Evolutionary conservation across 192 early-diverging fungal species (phyloP), one percentile per base, ranked within the genome.

Genomic region (Rhizophlyctis rosea): DNA sequence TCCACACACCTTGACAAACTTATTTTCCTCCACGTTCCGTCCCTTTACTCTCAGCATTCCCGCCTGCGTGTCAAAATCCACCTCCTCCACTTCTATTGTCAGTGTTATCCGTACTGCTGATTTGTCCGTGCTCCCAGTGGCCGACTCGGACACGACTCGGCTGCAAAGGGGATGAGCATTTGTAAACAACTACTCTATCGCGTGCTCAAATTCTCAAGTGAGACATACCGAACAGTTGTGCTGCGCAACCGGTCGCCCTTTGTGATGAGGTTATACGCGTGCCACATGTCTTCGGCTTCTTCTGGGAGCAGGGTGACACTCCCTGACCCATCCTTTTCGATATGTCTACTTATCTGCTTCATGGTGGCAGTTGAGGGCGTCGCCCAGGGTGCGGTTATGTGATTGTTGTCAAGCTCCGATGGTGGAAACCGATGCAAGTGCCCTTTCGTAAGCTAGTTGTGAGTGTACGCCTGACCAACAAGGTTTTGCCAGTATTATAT

Each of bases 261-360:
- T 30, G 86, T 77, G 55, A 99, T 87, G 25, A 84, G 61, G 57
- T 79, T 80, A 77, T 95, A 94, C 33, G 89, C 82, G 75, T 95
- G 93, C 95, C 97, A 99, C 91, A 99, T 93, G 74, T 99, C 97
- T 61, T 99, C 95, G 51, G 86, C 71, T 62, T 98, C 91, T 66
- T 97, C 92, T 0, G 95, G 88, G 35, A 82, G 77, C 44, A 99
- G 78, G 2, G 84, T 89, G 28, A 97, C 86, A 59, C 63, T 85
- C 33, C 96, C 96, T 28, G 90, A 90, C 25, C 58, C 58, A 76
- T 94, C 86, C 71, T 86, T 90, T 72, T 91, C 90, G 52, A 93
- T 81, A 59, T 67, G 27, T 61, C 87, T 85, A 53, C 62, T 69
- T 24, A 90, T 67, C 11, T 93, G 79, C 81, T 92, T 89, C 89